Conservation (phyloP, 2,329 filamentous ascomycete species). For the Clonostachys rosea region DNA sequence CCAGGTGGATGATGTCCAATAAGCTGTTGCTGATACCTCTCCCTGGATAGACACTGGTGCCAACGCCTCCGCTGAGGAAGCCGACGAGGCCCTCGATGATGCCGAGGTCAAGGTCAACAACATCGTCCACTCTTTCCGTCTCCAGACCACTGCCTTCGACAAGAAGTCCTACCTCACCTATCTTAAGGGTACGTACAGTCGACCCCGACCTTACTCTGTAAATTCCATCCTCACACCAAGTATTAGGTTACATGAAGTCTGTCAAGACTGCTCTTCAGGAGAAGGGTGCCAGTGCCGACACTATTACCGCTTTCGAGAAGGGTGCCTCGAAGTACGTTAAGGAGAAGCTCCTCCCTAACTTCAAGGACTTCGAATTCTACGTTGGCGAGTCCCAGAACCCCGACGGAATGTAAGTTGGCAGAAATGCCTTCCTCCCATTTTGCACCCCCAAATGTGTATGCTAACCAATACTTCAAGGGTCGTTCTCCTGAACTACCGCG, state of each 20-base stretch:
- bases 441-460: not conserved
- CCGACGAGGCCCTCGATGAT: conserved; percentile 72
- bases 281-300: conserved; percentile 56
- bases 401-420: conserved; percentile 76
- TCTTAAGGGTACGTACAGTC: conserved; percentile 67
- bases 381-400: conserved; percentile 89
- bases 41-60: conserved; percentile 70
- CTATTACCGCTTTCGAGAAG: conserved; percentile 75
- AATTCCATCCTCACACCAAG: conserved; percentile 1
- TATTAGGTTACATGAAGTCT: conserved; percentile 81
- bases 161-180: conserved; percentile 83
- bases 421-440: not conserved
- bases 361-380: conserved; percentile 96
- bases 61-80: conserved; percentile 95
- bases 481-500: conserved; percentile 93
- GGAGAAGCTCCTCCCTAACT: conserved; percentile 74
- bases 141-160: conserved; percentile 73
- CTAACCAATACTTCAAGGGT: conserved; percentile 49
- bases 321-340: conserved; percentile 73
- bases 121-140: conserved; percentile 87
- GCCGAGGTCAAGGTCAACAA: conserved; percentile 75
- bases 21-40: not conserved
- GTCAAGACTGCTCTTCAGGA: conserved; percentile 69
- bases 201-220: not conserved
- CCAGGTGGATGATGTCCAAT: not conserved